Conservation (phyloP, 2,329 filamentous ascomycete species). For the Fusarium domesticum region DNA sequence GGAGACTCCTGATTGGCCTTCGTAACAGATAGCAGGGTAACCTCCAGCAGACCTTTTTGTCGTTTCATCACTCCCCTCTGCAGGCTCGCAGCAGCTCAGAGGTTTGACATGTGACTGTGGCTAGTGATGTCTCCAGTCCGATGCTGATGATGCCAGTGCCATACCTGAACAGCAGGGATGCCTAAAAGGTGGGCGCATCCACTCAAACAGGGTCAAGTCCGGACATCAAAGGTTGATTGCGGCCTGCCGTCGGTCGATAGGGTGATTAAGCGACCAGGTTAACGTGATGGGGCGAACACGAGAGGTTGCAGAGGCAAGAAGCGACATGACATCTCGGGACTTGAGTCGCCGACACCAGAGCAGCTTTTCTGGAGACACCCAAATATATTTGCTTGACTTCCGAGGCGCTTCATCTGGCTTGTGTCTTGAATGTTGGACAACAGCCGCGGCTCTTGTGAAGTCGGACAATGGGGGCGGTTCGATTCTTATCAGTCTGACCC, state of each 20-base stretch:
- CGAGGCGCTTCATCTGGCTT: constrained; percentile 19
- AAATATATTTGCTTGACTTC: not conserved
- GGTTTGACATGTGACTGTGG: constrained; percentile 35
- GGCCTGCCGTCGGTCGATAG: constrained; percentile 18
- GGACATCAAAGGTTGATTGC: constrained; percentile 5
- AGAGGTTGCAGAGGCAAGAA: constrained; percentile 17
- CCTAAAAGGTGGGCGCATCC: constrained; percentile 18
- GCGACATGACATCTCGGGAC: constrained; percentile 12
- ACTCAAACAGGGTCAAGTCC: constrained; percentile 10
- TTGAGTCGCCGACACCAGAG: constrained; percentile 8
- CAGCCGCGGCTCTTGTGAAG: constrained; percentile 17
- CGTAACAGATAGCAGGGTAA: too few relatives aligned
- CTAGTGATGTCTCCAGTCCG: constrained; percentile 18
- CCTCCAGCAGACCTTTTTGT: too few relatives aligned
- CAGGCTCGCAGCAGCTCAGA: too few relatives aligned
- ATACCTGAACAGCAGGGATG: constrained; percentile 8
- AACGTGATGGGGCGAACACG: constrained; percentile 21
- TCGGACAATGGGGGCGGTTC: constrained; percentile 11
- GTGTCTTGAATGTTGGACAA: constrained; percentile 10
- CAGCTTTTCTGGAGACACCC: constrained; percentile 1
- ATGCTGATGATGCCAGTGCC: not conserved
- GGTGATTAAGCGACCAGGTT: constrained; percentile 9
- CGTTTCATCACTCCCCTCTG: too few relatives aligned
- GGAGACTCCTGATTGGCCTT: too few relatives aligned
- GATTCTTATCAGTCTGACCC: constrained; percentile 16